Base-by-base conservation (phyloP, 139 green algal genomes). In the Raphidocelis subcapitata region DNA sequence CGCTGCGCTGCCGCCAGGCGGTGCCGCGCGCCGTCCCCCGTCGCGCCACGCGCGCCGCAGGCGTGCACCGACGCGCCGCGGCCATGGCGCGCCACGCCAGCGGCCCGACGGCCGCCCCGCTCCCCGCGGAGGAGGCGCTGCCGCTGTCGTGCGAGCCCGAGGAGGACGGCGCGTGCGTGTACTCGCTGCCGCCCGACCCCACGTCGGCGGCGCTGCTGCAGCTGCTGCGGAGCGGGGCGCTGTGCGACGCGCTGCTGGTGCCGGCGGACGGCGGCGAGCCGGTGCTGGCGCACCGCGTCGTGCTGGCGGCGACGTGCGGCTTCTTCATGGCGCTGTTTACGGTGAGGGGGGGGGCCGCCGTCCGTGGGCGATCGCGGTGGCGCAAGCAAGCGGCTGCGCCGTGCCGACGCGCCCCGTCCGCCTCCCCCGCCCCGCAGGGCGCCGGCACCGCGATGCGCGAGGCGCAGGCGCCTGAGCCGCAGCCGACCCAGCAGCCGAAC, bases 321-420 rank as follows among this genome's bases (percentile, higher is more conserved):
- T 90, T 90, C 65, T 90, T 90, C 69, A 62, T 63, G 3, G 81
- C 81, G 1, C 63, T 88, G 14, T 80, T 88, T 33, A 62, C 60
- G 0, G 81, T 82, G 8, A 12, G 54, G 8, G 24, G 10, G 24
- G 10, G n/a, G 5, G 10, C 5, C 5, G 24, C 54, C 5, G 24
- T 16, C 16, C 10, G 24, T 18, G 54, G n/a, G 5, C 5, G n/a
- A 14, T 14, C 5, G 24, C n/a, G 24, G 5, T 14, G 24, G 24
- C 15, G n/a, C 24, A 62, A 5, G 18, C 54, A 62, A 49, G 8
- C 41, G 54, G 24, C 65, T 1, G n/a, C 41, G 26, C 26, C 46
- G 14, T 28, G 59, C 0, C 36, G 59, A 28, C 32, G 18, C 31
- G 65, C 65, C 23, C 51, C 65, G 28, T 75, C 59, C 31, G 56